Percentiles rank a stretch among this genome's conserved stretches.
Conservation (phyloP, 768 basidiomycete species). For the Steccherinum ochraceum region DNA sequence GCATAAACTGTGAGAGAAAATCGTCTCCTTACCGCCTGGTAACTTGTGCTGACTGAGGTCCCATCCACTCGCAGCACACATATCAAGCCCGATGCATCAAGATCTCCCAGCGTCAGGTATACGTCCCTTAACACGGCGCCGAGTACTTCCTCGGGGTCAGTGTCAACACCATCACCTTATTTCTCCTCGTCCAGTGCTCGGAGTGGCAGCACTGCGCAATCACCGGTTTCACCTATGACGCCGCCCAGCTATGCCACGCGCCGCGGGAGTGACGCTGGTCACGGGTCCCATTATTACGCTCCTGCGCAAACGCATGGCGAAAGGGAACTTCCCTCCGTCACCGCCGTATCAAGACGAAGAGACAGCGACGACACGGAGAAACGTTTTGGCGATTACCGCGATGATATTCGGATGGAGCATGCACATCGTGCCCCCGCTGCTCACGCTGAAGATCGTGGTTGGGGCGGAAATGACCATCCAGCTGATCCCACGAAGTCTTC, state of each 20-base stretch:
- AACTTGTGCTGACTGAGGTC: neutral
- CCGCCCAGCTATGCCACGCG: neutral
- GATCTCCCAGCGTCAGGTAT: neutral
- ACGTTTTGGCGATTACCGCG: neutral
- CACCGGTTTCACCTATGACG: neutral
- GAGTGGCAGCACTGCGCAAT: neutral
- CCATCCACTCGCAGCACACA: neutral
- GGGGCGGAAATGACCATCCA: neutral
- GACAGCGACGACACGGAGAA: neutral
- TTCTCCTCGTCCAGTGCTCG: neutral
- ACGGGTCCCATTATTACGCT: neutral
- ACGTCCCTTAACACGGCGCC: neutral
- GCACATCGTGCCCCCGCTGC: neutral
- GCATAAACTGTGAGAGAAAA: neutral
- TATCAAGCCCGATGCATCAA: neutral
- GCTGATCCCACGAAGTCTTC: neutral
- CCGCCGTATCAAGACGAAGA: neutral
- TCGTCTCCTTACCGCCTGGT: neutral
- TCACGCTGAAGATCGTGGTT: neutral
- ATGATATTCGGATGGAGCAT: neutral
- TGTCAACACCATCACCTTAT: neutral
- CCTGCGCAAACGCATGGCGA: neutral
- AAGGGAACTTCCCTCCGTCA: neutral
- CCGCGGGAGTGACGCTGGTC: neutral
- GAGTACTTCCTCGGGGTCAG: neutral